Base-by-base conservation (phyloP, 1,139 yeast genomes). In the Lodderomyces oxycetoniae region DNA sequence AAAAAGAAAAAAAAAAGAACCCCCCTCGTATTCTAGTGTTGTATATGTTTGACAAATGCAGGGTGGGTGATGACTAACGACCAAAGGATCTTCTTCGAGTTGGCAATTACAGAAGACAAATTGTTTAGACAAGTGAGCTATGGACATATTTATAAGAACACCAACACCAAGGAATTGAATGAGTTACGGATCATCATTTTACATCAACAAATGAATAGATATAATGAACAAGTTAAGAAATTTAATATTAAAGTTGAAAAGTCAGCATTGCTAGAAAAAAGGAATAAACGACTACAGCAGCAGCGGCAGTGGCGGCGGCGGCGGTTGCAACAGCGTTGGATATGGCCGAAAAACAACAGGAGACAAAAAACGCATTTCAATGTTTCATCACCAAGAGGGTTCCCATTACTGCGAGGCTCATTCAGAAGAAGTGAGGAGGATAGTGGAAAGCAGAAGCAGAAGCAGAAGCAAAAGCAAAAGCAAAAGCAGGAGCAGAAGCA, bases 31-130 rank as follows among this genome's bases (percentile, higher is more conserved):
- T n/a, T n/a, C n/a, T n/a, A n/a, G n/a, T n/a, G n/a, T n/a, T n/a
- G n/a, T n/a, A 20, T 20, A 8, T n/a, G 23, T 20, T n/a, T 20
- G 10, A 20, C n/a, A n/a, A 20, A 20, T 20, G 23, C 8, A 9
- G 23, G n/a, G n/a, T n/a, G 23, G 10, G 10, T 20, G n/a, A 9
- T 20, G 23, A 20, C n/a, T 8, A 9, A 8, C 10, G n/a, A 28
- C 25, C 6, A 20, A 19, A 11, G 20, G 3, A 10, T 7, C 3
- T 30, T 24, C 8, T 9, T 30, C 3, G 13, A 30, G 13, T 16
- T 30, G 5, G 13, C 17, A 23, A 9, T 30, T n/a, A 17, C 20
- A 16, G 33, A 30, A 13, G 33, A 30, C 24, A 19, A 16, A 22
- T 22, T n/a, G 9, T 22, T 30, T 11, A 23, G 22, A 6, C 22